These are phyloP conservation scores for Phycomyces blakesleeanus DNA, from an alignment of 192 early-diverging fungal genomes.

Conservation along the genomic window DNA sequence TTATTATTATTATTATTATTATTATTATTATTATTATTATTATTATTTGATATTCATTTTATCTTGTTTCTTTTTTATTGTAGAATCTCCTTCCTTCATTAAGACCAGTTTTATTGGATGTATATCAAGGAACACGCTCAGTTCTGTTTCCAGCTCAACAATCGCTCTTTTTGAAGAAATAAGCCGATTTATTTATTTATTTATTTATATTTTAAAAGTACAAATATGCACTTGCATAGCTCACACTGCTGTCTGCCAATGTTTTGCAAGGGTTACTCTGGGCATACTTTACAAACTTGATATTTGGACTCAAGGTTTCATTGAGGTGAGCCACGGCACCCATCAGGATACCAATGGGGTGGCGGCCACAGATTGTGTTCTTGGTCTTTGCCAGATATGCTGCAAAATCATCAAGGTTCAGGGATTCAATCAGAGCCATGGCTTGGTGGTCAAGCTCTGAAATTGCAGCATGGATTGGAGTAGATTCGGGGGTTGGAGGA, in stretches of 20 bases:
- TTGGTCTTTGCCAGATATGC: constrained; percentile 70
- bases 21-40: neutral
- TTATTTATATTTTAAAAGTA: constrained; percentile 1
- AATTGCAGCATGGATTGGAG: constrained; percentile 79
- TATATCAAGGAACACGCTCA: constrained; percentile 49
- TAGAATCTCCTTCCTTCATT: constrained; percentile 50
- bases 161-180: too few species aligned
- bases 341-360: constrained; percentile 83
- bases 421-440: constrained; percentile 69
- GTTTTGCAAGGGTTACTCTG: constrained; percentile 68
- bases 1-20: neutral
- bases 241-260: constrained; percentile 67
- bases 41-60: too few species aligned
- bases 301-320: constrained; percentile 24
- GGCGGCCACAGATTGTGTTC: constrained; percentile 95
- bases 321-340: constrained; percentile 51
- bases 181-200: neutral
- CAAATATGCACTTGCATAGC: constrained; percentile 66
- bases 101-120: constrained; percentile 41
- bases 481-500: constrained; percentile 9
- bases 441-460: constrained; percentile 73
- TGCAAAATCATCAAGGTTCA: constrained; percentile 58
- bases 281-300: constrained; percentile 80
- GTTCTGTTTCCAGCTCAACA: constrained; percentile 44
- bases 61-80: too few species aligned